Conservation (phyloP, 352 stramenopile genomes). For the Pythium monospermum region DNA sequence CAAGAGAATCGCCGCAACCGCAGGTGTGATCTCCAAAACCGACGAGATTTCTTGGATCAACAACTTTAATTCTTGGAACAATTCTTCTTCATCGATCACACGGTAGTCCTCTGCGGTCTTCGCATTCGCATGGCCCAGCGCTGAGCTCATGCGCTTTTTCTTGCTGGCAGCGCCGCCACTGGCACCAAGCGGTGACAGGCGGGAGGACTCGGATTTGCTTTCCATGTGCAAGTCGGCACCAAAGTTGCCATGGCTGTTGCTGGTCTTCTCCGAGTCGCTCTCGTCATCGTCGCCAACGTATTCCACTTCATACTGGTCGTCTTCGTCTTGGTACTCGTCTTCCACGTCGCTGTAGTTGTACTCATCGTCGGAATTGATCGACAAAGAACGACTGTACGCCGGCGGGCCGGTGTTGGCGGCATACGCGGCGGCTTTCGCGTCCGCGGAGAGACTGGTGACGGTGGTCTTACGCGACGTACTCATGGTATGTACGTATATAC, state of each 20-base stretch:
- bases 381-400: conserved; percentile 31
- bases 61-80: conserved; percentile 58
- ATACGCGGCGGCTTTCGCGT: neutral
- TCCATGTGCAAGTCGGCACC: conserved; percentile 26
- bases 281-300: conserved; percentile 70
- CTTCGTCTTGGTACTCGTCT: conserved; percentile 37
- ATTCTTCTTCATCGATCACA: conserved; percentile 78
- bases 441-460: neutral
- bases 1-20: conserved; percentile 69
- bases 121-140: conserved; percentile 21
- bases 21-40: conserved; percentile 62
- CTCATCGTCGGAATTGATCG: conserved; percentile 63
- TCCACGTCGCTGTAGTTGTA: conserved; percentile 83
- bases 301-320: conserved; percentile 37
- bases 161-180: conserved; percentile 47
- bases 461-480: neutral
- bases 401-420: neutral
- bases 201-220: conserved; percentile 24
- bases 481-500: neutral
- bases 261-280: conserved; percentile 24
- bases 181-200: conserved; percentile 33
- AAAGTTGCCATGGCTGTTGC: conserved; percentile 18
- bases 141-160: conserved; percentile 61
- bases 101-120: conserved; percentile 54
- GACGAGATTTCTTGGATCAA: conserved; percentile 71